Base-by-base conservation (phyloP, 2,329 filamentous ascomycete species). In the Colletotrichum nymphaeae region DNA sequence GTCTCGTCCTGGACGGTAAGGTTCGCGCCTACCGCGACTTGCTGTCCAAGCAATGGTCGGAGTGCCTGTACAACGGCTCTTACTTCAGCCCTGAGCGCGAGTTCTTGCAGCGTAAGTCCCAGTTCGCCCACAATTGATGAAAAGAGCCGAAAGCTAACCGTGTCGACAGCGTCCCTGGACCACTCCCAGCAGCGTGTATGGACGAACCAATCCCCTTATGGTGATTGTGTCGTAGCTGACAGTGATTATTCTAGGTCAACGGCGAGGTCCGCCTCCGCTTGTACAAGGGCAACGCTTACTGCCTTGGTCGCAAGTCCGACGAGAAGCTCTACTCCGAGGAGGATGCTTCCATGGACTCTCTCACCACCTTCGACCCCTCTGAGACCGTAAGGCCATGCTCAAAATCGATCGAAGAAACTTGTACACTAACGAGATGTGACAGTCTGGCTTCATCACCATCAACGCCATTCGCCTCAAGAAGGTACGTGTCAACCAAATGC, bases 381-480 rank as follows among this genome's bases (percentile, higher is more conserved):
- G 84, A 86, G 63, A 86, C 85, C 22, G 80, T 72, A 37, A 22
- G 8, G 4, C 19, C 42, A n/a, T 7, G 3, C 8, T 8, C 19
- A 11, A 0, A 28, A 46, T 7, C 35, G 6, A 19, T 12, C 6
- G 5, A 28, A 22, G 7, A 6, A 6, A 11, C 2, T 4, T 5
- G 7, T 5, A 49, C 5, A 22, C 28, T 64, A 5, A 64, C 3
- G 5, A 14, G 0, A 1, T 12, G 24, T 32, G 7, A 14, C 7
- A 72, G 53, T 62, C 79, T 14, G 87, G 87, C 30, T 92, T 92
- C 80, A 91, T 96, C 79, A 88, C 87, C 66, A 92, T 95, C 77
- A 88, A 96, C 79, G 90, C 90, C 75, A 93, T 93, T 76, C 86
- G 90, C 57, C 84, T 93, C 63, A 85, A 91, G 83, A 92, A 84